Evolutionary conservation across 2,329 filamentous ascomycete species (phyloP).

Genomic region (Monilinia laxa): DNA sequence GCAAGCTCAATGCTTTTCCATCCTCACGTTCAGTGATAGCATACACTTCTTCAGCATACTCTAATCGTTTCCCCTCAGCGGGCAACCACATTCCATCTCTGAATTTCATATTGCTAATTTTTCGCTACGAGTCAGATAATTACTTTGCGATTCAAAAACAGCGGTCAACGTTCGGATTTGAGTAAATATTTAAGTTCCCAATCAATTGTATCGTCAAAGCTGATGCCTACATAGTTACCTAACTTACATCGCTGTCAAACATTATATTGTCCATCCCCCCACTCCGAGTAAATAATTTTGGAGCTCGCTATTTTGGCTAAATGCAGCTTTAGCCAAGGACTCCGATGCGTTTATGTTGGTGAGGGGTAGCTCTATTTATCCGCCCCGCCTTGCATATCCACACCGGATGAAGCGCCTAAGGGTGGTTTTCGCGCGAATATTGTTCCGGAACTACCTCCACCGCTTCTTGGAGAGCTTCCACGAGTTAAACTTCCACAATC

Average conservation of each 20-base stretch:
- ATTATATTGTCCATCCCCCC: constrained; percentile 4
- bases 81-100: constrained; percentile 68
- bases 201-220: background rate
- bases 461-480: constrained; percentile 10
- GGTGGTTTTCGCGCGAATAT: constrained; percentile 20
- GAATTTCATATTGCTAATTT: constrained; percentile 52
- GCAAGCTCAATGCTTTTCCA: constrained; percentile 51
- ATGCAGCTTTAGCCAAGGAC: constrained; percentile 12
- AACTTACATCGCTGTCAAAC: constrained; percentile 1
- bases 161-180: background rate
- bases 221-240: background rate
- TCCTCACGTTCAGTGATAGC: constrained; percentile 46
- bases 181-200: constrained; percentile 1
- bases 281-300: constrained; percentile 5
- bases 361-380: constrained; percentile 21
- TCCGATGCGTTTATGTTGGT: constrained; percentile 16
- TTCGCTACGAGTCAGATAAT: background rate
- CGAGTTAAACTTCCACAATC: constrained; percentile 10
- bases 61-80: constrained; percentile 58
- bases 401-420: background rate
- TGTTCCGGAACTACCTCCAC: constrained; percentile 17
- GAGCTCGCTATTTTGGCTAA: constrained; percentile 11
- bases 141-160: background rate
- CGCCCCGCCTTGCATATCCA: constrained; percentile 11
- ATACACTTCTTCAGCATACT: constrained; percentile 66